Evolutionary conservation across 2,329 filamentous ascomycete genomes (phyloP).

Genomic region (Neurospora sp.): DNA sequence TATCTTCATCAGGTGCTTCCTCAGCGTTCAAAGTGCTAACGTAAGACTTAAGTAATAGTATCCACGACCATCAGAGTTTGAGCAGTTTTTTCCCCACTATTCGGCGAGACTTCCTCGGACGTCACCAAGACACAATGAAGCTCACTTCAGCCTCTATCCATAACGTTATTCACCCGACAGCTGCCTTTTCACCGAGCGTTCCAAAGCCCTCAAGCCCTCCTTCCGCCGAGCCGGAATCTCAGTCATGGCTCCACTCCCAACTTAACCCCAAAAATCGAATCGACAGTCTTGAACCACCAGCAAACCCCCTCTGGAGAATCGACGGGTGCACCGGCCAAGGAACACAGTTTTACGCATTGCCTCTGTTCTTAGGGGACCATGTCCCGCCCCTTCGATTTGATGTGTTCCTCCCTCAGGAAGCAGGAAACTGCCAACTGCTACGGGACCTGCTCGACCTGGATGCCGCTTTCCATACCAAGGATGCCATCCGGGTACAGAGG

Average conservation of each 20-base stretch:
- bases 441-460: conserved; percentile 39
- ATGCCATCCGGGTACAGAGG: conserved; percentile 34
- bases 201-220: not conserved
- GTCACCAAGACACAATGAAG: conserved; percentile 33
- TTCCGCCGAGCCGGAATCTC: not conserved
- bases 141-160: conserved; percentile 42
- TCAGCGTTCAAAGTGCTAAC: not conserved
- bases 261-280: conserved; percentile 54
- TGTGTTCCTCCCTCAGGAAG: conserved; percentile 45
- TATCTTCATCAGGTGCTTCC: not conserved
- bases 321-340: conserved; percentile 47
- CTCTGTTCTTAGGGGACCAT: conserved; percentile 35
- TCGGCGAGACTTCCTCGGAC: not conserved
- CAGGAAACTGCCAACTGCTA: conserved; percentile 29
- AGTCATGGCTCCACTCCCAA: conserved; percentile 36
- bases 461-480: conserved; percentile 46
- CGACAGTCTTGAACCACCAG: conserved; percentile 40
- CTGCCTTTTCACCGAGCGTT: conserved; percentile 31
- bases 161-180: conserved; percentile 49
- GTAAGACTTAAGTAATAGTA: not conserved
- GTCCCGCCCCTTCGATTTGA: conserved; percentile 46
- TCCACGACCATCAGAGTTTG: not conserved
- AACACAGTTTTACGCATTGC: conserved; percentile 47
- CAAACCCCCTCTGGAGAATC: conserved; percentile 43
- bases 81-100: not conserved